Base-by-base conservation (phyloP, 768 basidiomycete species). In the Suillus alpinus region DNA sequence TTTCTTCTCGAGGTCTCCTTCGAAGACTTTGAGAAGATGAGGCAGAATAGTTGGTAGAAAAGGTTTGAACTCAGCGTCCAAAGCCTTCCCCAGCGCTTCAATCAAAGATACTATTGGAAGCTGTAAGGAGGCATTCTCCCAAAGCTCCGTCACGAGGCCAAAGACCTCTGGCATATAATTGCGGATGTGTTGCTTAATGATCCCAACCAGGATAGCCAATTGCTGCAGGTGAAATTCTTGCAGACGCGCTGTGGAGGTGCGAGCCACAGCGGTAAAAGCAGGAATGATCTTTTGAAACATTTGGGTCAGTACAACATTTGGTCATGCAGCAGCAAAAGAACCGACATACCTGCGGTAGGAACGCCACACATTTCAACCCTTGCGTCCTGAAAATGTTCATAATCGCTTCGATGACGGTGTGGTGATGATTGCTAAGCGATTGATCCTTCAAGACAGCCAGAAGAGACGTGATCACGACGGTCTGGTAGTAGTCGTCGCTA, bases 331-430 rank as follows among this genome's bases (percentile, higher is more conserved):
- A 20, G 47, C 29, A 59, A 53, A 63, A 73, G 47, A 26, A 32
- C 18, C 6, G 55, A 37, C 72, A 56, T 70, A 94, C 94, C 81
- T 97, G 95, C 47, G 96, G 92, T 29, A 99, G 76, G 76, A 98
- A 98, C 2, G 92, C 86, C 20, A 96, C 95, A 72, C 94, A 97
- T 80, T 95, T 95, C 70, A 98, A 77, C 14, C 96, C 95, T 70
- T 98, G 95, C 0, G 95, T 97, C 75, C 95, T 95, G 83, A 98
- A 99, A 62, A 99, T 98, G 50, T 94, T 90, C 94, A 98, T 98
- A 66, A 99, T 91, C 1, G 95, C 95, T 71, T 98, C 95, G 59
- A 98, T 95, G 51, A 95, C 96, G 26, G 88, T 91, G 68, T 97
- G 91, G 67, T 98, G 95, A 67, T 93, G 89, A 59, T 80, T 87